Percentiles rank a stretch among this genome's conserved stretches.
Conservation (phyloP, 2,329 filamentous ascomycete genomes). For the Hypocreales sp. region DNA sequence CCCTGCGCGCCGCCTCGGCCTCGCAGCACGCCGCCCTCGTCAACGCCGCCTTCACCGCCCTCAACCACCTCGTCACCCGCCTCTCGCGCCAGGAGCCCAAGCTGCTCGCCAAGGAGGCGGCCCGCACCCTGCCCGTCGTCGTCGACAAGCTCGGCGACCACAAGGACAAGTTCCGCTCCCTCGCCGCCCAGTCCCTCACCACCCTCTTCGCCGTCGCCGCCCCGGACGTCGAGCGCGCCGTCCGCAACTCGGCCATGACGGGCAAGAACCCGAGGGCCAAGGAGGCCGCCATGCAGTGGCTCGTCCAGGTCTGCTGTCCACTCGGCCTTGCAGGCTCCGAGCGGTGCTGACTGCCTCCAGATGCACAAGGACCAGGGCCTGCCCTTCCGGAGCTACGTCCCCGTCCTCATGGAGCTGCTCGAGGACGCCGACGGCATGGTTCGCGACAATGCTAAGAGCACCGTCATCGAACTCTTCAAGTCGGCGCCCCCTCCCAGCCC, state of each 20-base stretch:
- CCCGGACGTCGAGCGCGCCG: constrained; percentile 61
- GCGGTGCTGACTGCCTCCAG: constrained; percentile 18
- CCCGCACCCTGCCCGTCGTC: constrained; percentile 56
- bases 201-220: constrained; percentile 61
- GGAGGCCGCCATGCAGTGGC: constrained; percentile 72
- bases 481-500: constrained; percentile 22
- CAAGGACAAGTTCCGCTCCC: constrained; percentile 67
- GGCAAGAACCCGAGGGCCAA: constrained; percentile 75
- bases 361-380: constrained; percentile 71
- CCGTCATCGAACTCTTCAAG: constrained; percentile 78
- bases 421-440: constrained; percentile 85
- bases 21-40: constrained; percentile 66
- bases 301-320: constrained; percentile 50
- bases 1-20: constrained; percentile 56
- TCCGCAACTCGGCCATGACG: constrained; percentile 63
- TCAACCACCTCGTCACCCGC: constrained; percentile 77
- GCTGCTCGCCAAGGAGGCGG: constrained; percentile 52
- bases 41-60: constrained; percentile 71
- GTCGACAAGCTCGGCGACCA: constrained; percentile 76
- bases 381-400: constrained; percentile 71
- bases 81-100: constrained; percentile 74
- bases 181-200: constrained; percentile 59
- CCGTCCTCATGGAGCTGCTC: constrained; percentile 66
- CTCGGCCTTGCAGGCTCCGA: not conserved
- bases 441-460: constrained; percentile 67